Conservation (phyloP, 1,139 yeast species). For the Arxiozyma slooffiae region DNA sequence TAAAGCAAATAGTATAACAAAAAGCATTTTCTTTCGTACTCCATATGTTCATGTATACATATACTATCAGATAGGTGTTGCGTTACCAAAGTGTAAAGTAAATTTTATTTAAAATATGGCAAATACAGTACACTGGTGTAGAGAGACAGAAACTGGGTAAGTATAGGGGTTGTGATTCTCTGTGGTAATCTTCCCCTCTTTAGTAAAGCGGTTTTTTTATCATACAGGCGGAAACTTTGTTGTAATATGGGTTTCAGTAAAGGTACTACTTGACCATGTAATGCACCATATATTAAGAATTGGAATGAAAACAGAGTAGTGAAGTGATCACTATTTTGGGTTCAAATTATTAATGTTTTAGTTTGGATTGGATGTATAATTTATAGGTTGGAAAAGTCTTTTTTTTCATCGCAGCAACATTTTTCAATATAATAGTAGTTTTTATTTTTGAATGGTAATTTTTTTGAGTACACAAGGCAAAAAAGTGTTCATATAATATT, state of each 20-base stretch:
- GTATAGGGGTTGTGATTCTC: slow-evolving; percentile 40
- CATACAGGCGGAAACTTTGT: too few relatives aligned
- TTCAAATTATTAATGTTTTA: slow-evolving; percentile 48
- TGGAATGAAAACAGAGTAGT: slow-evolving; percentile 60
- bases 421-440: neutral
- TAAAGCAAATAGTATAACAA: slow-evolving; percentile 35
- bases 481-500: slow-evolving; percentile 23
- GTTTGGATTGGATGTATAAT: slow-evolving; percentile 43
- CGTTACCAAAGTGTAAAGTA: slow-evolving; percentile 41
- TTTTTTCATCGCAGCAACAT: slow-evolving; percentile 11
- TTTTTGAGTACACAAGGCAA: slow-evolving; percentile 21
- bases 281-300: slow-evolving; percentile 46
- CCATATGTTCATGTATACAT: slow-evolving; percentile 50
- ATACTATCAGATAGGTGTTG: slow-evolving; percentile 55
- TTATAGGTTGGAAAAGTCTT: slow-evolving; percentile 33
- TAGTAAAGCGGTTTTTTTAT: too few relatives aligned
- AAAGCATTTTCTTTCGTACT: slow-evolving; percentile 54
- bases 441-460: slow-evolving; percentile 3
- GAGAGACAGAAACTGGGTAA: slow-evolving; percentile 44
- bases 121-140: slow-evolving; percentile 47
- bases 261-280: slow-evolving; percentile 42
- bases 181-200: slow-evolving; percentile 41
- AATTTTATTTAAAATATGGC: slow-evolving; percentile 51
- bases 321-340: slow-evolving; percentile 67
- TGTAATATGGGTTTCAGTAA: too few relatives aligned